phyloP scores from a whole-genome alignment of 495 filamentous ascomycete genomes.

The Lasiosphaeris hirsuta region DNA sequence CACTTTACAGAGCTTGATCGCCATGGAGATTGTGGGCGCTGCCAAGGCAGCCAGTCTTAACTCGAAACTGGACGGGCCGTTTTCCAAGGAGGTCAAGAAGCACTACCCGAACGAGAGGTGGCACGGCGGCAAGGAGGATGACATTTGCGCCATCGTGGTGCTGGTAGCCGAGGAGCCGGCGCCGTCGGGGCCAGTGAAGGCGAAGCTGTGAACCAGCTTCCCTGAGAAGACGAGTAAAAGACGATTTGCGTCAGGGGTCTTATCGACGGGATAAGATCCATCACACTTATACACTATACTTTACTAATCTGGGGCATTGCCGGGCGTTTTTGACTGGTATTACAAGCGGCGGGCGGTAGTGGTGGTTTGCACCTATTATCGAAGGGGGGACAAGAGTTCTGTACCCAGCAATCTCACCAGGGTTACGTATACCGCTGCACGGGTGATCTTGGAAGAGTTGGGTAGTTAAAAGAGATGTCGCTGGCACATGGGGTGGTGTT shows the following conservation, averaged over 20 bases:
- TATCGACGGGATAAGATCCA: too few species aligned
- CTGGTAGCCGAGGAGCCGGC: slow-evolving; percentile 58
- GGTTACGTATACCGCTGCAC: too few species aligned
- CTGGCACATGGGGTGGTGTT: too few species aligned
- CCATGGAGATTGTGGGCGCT: slow-evolving; percentile 68
- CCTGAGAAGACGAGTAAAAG: neutral
- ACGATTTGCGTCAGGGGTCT: neutral
- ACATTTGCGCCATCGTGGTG: slow-evolving; percentile 77
- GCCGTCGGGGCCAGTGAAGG: slow-evolving; percentile 24
- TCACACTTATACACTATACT: too few species aligned
- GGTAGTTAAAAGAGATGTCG: too few species aligned
- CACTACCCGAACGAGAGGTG: slow-evolving; percentile 79
- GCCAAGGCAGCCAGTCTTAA: slow-evolving; percentile 84
- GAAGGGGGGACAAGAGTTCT: neutral
- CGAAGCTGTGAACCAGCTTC: slow-evolving; percentile 32
- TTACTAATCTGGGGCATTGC: neutral
- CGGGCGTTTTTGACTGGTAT: slow-evolving; percentile 4
- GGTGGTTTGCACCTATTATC: neutral
- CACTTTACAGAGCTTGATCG: slow-evolving; percentile 73
- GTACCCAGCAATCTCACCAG: too few species aligned
- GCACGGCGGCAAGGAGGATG: slow-evolving; percentile 86
- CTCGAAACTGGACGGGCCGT: slow-evolving; percentile 77
- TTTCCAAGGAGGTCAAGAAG: slow-evolving; percentile 88
- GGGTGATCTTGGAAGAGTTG: too few species aligned
- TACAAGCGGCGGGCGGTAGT: neutral